Evolutionary conservation across 257 asterid species (phyloP), one percentile per base, ranked within the genome.

Genomic region (Solanum etuberosum): DNA sequence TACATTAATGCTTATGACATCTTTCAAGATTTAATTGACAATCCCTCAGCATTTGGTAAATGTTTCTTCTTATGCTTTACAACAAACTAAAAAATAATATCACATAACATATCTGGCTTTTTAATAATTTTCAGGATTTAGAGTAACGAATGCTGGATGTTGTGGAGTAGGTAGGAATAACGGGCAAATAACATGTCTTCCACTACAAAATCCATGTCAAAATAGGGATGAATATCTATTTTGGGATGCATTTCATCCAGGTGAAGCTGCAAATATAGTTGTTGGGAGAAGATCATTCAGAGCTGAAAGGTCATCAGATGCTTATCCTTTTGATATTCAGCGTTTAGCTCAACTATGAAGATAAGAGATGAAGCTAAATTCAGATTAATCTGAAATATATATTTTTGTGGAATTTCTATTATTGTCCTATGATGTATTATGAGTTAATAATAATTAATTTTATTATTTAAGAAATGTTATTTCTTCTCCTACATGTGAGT

Each of bases 161-260:
- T 97, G 99, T 43, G 99, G 99, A 0, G 98, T 95, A 20, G 99
- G 99, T 70, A 90, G 98, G 90, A 97, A 97, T 89, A 97, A 93
- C 9, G 99, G 98, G n/a, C 99, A 97, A 88, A 93, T 97, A 9
- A 97, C 99, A 7, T 97, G 98, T 35, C 95, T 97, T 7, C 99
- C 99, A 0, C 9, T 89, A 1, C 99, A 94, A 73, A 88, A 87
- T 4, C 90, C 99, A 4, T 97, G 99, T 89, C 89, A 10, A 21
- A 95, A 94, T 84, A 92, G 99, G 46, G 67, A 93, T 16, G 91
- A 93, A 14, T 90, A 95, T 70, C 5, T 95, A 37, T 95, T 97
- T 38, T 97, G 99, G 99, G 98, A 97, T 83, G 99, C 99, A 5
- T 97, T 92, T 61, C 99, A 97, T 89, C 99, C 98, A 0, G 85